Conservation (phyloP, 306 rosid species). For the Lathyrus sativus region DNA sequence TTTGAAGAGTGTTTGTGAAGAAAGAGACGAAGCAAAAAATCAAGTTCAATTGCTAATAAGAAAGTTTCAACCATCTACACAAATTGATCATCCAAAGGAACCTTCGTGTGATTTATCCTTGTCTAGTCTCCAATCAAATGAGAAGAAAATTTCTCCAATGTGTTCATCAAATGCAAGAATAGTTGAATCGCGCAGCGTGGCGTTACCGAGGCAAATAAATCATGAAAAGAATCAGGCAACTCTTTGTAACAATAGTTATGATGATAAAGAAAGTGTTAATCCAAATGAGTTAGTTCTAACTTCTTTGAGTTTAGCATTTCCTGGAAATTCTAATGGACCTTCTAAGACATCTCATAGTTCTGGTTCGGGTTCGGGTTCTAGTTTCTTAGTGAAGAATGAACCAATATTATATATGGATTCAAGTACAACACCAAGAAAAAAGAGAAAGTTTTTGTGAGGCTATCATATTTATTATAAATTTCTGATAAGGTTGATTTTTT, state of each 20-base stretch:
- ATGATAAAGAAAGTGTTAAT: constrained; percentile 22
- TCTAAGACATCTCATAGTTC: constrained; percentile 14
- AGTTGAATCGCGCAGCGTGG: constrained; percentile 7
- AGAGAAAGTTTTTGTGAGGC: constrained; percentile 39
- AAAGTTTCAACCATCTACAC: constrained; percentile 35
- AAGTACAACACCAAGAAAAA: constrained; percentile 27
- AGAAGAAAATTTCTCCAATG: background rate
- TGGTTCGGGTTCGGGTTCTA: background rate
- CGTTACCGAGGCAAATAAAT: constrained; percentile 15
- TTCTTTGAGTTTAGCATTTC: constrained; percentile 46
- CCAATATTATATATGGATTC: constrained; percentile 19
- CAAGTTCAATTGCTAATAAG: constrained; percentile 48
- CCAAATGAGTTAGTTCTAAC: constrained; percentile 39
- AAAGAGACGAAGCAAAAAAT: constrained; percentile 71
- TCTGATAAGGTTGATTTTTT: constrained; percentile 1
- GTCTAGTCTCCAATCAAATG: constrained; percentile 32
- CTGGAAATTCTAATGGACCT: constrained; percentile 33
- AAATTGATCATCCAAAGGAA: constrained; percentile 18
- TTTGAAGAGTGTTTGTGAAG: constrained; percentile 48
- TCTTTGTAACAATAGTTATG: background rate
- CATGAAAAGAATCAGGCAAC: background rate
- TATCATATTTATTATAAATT: background rate
- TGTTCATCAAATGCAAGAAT: background rate
- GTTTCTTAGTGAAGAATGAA: constrained; percentile 28
- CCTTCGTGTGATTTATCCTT: constrained; percentile 36